A percentile compares a stretch with the other conserved stretches of the same genome.
These are phyloP conservation scores for Diphasiastrum complanatum DNA, from an alignment of 83 land plant species.

Conservation along the genomic window DNA sequence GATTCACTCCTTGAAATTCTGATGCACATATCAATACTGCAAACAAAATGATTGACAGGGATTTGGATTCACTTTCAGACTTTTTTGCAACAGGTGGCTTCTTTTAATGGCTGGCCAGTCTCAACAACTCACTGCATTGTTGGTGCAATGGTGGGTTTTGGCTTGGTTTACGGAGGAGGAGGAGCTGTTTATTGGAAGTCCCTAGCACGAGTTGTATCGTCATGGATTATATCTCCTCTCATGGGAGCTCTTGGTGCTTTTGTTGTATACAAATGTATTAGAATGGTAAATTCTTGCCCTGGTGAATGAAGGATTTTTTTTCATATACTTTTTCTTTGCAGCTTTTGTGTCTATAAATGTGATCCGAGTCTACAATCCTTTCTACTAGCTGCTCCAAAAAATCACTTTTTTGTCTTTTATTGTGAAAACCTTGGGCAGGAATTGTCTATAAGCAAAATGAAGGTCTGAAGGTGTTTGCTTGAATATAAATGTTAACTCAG, in stretches of 20 bases:
- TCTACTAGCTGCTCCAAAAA: too few species aligned
- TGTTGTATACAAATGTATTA: conserved; percentile 81
- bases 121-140: conserved; percentile 97
- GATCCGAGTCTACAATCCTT: too few species aligned
- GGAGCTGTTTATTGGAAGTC: conserved; percentile 91
- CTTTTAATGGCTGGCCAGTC: conserved; percentile 95
- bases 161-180: conserved; percentile 68
- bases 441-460: too few species aligned
- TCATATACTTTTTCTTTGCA: too few species aligned
- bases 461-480: too few species aligned
- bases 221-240: conserved; percentile 93
- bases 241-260: conserved; percentile 78
- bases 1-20: too few species aligned
- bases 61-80: conserved; percentile 1
- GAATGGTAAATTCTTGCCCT: conserved; percentile 50
- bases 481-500: too few species aligned
- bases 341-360: too few species aligned
- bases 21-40: too few species aligned
- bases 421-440: too few species aligned
- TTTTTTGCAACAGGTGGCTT: conserved; percentile 77
- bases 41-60: neutral
- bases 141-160: conserved; percentile 95
- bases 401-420: too few species aligned
- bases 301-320: neutral
- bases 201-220: conserved; percentile 80